Percentiles rank a stretch among this genome's conserved stretches.
Evolutionary conservation across 2,329 filamentous ascomycete genomes (phyloP).

Genomic region (Emydomyces testavorans): DNA sequence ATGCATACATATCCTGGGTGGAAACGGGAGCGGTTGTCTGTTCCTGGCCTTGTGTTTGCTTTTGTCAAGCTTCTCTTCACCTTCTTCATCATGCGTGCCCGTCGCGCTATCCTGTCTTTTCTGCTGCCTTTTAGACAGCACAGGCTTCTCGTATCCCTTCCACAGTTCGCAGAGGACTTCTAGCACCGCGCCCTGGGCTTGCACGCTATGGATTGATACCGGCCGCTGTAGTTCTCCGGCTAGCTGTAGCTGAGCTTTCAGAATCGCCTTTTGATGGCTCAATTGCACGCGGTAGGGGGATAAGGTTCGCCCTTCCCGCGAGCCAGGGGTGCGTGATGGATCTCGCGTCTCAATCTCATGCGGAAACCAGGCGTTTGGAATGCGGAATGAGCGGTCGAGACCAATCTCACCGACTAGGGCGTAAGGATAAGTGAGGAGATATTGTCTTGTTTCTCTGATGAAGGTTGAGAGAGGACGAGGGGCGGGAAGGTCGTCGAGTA

Average conservation of each 20-base stretch:
- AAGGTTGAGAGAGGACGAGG: conserved; percentile 44
- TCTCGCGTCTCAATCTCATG: conserved; percentile 24
- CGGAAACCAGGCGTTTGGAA: conserved; percentile 42
- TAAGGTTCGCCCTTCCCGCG: conserved; percentile 47
- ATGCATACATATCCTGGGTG: conserved; percentile 83
- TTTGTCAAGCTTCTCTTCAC: conserved; percentile 20
- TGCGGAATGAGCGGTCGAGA: conserved; percentile 49
- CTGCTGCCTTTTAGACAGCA: conserved; percentile 40
- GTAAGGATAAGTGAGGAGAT: conserved; percentile 41
- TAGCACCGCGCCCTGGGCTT: conserved; percentile 49
- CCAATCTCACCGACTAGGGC: conserved; percentile 53
- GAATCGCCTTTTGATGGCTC: conserved; percentile 46
- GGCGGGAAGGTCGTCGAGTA: conserved; percentile 42
- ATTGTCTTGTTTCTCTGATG: conserved; percentile 38
- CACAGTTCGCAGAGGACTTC: conserved; percentile 47
- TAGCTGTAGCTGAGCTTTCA: conserved; percentile 48
- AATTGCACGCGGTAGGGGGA: conserved; percentile 47
- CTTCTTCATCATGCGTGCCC: conserved; percentile 23
- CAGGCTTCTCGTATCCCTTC: conserved; percentile 45
- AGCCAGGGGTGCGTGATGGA: conserved; percentile 44
- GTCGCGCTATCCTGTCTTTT: conserved; percentile 26
- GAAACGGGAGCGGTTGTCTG: conserved; percentile 51
- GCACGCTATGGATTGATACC: conserved; percentile 53
- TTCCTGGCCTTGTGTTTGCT: conserved; percentile 13
- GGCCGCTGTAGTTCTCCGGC: conserved; percentile 48